These are phyloP conservation scores for Mycena filopes DNA, from an alignment of 768 basidiomycete species.

Conservation along the genomic window DNA sequence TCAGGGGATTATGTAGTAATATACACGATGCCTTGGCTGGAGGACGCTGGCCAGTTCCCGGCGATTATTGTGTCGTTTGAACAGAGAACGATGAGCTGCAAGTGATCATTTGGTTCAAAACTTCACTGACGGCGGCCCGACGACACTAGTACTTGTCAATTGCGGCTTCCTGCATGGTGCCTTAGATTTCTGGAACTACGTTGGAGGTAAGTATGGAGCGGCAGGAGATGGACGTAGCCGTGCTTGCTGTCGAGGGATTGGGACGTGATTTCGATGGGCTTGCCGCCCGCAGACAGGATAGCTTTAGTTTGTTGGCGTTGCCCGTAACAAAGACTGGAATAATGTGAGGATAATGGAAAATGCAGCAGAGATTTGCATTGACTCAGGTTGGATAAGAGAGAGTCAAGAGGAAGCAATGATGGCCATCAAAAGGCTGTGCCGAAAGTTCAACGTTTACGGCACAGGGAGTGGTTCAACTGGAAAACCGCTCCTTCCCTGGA, in stretches of 20 bases:
- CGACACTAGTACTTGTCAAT: slow-evolving; percentile 87
- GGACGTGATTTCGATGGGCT: slow-evolving; percentile 82
- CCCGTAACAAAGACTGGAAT: slow-evolving; percentile 90
- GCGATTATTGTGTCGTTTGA: no score
- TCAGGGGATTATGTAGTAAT: no score
- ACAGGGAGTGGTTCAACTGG: no score
- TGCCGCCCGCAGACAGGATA: slow-evolving; percentile 73
- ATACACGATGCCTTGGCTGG: no score
- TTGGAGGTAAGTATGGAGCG: slow-evolving; percentile 12
- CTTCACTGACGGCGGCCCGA: no score
- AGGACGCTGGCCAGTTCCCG: no score
- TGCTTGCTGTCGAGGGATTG: slow-evolving; percentile 82
- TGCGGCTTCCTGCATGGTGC: slow-evolving; percentile 91
- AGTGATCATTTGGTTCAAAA: no score
- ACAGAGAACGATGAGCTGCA: no score
- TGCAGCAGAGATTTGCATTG: no score
- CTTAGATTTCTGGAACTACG: slow-evolving; percentile 93
- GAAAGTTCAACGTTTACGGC: not conserved
- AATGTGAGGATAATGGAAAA: no score
- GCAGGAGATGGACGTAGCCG: not conserved
- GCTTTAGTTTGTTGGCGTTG: slow-evolving; percentile 90
- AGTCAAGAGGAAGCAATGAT: not conserved
- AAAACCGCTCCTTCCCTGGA: no score
- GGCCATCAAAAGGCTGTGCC: not conserved
- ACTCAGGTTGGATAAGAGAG: no score